phyloP scores from a whole-genome alignment of 345 rosid species.

The Pistacia atlantica region DNA sequence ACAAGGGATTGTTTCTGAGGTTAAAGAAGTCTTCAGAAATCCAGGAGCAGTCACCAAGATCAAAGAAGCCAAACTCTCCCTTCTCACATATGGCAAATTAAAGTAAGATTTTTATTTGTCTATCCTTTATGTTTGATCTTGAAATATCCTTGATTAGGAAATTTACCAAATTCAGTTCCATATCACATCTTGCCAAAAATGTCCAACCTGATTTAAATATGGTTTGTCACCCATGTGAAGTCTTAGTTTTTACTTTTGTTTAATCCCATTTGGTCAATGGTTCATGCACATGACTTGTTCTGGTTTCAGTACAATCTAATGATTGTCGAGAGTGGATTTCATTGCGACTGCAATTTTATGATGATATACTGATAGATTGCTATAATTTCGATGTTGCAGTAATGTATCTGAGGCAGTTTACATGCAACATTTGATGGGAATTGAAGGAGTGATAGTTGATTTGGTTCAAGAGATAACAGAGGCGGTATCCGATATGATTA shows the following conservation, averaged over 20 bases:
- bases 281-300: background rate
- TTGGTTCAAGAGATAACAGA: conserved; percentile 75
- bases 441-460: conserved; percentile 90
- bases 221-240: background rate
- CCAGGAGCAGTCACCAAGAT: conserved; percentile 73
- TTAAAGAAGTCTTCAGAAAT: conserved; percentile 73
- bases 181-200: background rate
- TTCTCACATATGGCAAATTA: conserved; percentile 83
- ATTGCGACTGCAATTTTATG: background rate
- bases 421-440: conserved; percentile 92
- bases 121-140: background rate
- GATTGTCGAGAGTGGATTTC: background rate
- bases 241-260: background rate
- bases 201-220: background rate
- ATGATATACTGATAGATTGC: background rate
- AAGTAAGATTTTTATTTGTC: conserved; percentile 40
- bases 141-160: background rate
- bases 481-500: conserved; percentile 59
- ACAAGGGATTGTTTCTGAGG: conserved; percentile 86
- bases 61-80: conserved; percentile 80
- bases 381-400: conserved; percentile 30
- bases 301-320: too few relatives aligned
- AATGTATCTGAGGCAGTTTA: conserved; percentile 85
- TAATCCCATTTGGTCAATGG: background rate
- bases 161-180: background rate